Base-by-base conservation (phyloP, 1,284 basidiomycete genomes). In the Sanghuangporus weigelae region DNA sequence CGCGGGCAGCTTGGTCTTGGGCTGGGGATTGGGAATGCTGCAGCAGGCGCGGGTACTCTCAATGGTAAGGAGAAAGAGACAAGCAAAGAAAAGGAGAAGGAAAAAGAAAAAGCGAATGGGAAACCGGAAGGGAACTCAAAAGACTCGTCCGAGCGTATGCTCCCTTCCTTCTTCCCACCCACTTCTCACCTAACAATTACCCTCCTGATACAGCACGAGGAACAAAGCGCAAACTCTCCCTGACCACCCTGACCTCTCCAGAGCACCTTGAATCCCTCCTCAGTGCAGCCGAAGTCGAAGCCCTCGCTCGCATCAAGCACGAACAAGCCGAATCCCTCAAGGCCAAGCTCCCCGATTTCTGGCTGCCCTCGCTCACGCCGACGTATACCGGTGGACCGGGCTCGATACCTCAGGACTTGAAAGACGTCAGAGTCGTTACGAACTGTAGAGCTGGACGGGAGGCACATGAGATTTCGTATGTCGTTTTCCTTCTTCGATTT, bases 331-430 rank as follows among this genome's bases (percentile, higher is more conserved):
- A 94, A 66, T 83, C 89, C 2, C 77, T 96, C 59, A 90, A 89
- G 65, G 83, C 86, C 63, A 96, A 96, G 73, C 81, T 98, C 7
- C 94, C 95, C 0, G 93, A 96, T 69, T 98, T 96, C 73, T 98
- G 95, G 95, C 80, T 97, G 51, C 95, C 92, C 19, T 92, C 86
- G 0, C 76, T 96, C 40, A 93, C 95, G 0, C 95, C 95, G 0
- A 91, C 90, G 1, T 89, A 89, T 69, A 76, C 84, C 0, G 83
- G 83, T 5, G 87, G 87, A 0, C 85, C 84, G 8, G 59, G 48
- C 12, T 23, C 46, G 73, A 73, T 26, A 68, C 92, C 79, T 64
- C 83, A 71, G 67, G 89, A 78, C 5, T 75, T 95, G 40, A 83
- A 85, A 68, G 90, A 93, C 69, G 84, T 93, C 58, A 95, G 95